phyloP scores from a whole-genome alignment of 768 basidiomycete species.

The Tulasnella sp. region DNA sequence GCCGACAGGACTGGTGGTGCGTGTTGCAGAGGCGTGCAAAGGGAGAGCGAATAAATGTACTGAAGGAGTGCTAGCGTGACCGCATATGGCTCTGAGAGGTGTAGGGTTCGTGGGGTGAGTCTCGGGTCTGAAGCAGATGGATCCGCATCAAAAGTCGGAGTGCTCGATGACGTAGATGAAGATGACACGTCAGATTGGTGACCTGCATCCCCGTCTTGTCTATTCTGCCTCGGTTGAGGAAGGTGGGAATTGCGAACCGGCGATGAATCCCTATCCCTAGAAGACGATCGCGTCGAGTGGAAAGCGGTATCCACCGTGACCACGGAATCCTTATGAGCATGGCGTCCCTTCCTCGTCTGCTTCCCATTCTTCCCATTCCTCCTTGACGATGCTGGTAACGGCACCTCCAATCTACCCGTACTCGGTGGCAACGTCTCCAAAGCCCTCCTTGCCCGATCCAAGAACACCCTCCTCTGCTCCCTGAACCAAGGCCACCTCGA shows the following conservation, averaged over 20 bases:
- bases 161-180: neutral
- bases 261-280: too few relatives aligned
- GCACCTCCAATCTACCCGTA: neutral
- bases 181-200: neutral
- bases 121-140: constrained; percentile 49
- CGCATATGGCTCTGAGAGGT: constrained; percentile 81
- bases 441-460: constrained; percentile 45
- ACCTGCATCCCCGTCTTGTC: too few relatives aligned
- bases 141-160: neutral
- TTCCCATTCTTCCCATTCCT: constrained; percentile 20
- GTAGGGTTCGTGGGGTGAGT: constrained; percentile 65
- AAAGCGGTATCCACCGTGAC: too few relatives aligned
- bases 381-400: neutral
- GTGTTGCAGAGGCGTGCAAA: constrained; percentile 86
- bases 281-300: too few relatives aligned
- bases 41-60: constrained; percentile 81
- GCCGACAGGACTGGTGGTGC: constrained; percentile 82
- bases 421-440: constrained; percentile 44
- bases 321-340: neutral
- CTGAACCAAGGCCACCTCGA: constrained; percentile 96
- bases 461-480: constrained; percentile 50
- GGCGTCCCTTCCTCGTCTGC: neutral
- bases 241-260: too few relatives aligned
- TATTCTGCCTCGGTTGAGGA: too few relatives aligned
- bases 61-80: constrained; percentile 83